phyloP scores from a whole-genome alignment of 257 asterid genomes.

The Salvia miltiorrhiza region DNA sequence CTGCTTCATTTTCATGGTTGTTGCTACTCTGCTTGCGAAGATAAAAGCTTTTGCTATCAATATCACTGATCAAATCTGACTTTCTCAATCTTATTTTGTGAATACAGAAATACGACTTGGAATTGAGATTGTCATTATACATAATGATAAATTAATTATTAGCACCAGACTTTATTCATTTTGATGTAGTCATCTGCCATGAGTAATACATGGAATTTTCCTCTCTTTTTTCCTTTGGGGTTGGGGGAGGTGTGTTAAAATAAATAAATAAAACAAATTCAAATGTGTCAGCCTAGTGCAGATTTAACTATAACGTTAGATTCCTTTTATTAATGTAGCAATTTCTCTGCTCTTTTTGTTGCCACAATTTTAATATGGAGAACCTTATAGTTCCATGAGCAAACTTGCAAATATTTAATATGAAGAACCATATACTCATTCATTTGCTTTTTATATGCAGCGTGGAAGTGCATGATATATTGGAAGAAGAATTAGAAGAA shows the following conservation, averaged over 20 bases:
- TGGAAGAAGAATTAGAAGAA: background rate
- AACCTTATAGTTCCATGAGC: too few relatives aligned
- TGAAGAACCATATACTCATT: background rate
- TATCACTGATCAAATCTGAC: conserved; percentile 46
- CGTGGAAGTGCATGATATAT: background rate
- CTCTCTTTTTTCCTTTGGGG: too few relatives aligned
- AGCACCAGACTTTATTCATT: background rate
- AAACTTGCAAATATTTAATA: too few relatives aligned
- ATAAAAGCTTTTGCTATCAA: conserved; percentile 50
- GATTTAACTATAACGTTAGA: too few relatives aligned
- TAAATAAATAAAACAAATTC: too few relatives aligned
- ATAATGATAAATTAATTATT: background rate
- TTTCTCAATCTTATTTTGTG: conserved; percentile 40
- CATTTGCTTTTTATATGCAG: background rate
- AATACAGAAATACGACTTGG: background rate
- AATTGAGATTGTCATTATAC: background rate
- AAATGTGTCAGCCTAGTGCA: too few relatives aligned
- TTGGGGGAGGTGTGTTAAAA: background rate
- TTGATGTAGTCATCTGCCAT: too few relatives aligned
- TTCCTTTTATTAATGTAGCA: background rate
- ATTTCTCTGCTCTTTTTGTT: background rate
- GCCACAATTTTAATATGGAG: background rate
- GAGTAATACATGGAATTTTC: too few relatives aligned
- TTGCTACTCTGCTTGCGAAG: conserved; percentile 36
- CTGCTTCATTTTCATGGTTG: background rate